Base-by-base conservation (phyloP, 257 asterid species). In the Craterostigma plantagineum region DNA sequence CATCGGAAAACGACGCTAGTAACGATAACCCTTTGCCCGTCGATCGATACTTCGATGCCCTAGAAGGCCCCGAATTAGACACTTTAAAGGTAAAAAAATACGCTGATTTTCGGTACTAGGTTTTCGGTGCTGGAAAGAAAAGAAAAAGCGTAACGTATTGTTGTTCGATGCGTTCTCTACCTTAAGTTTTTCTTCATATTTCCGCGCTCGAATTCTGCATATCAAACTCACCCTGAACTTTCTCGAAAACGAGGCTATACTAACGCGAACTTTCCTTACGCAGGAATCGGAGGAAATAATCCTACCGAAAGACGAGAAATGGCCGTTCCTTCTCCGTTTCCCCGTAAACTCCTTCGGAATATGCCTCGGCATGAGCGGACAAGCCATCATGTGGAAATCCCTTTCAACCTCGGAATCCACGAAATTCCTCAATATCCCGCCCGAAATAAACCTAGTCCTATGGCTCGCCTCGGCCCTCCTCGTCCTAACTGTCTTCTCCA, bases 351-450 rank as follows among this genome's bases (percentile, higher is more conserved):
- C 92, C 12, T 87, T 79, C 35, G 93, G 98, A 30, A 68, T 87
- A 49, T 76, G 91, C 18, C 83, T 87, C 1, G 98, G 98, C 0
- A 72, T 79, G n/a, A 61, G 98, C 59, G 82, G 98, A 69, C 98
- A 87, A 58, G 90, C 98, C 57, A 76, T 76, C n/a, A 62, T 87
- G 93, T 87, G 95, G 95, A 87, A 82, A 55, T 53, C 76, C 7
- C 63, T 87, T 3, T 64, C 93, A 0, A 40, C 74, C 16, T 73
- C 94, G 0, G 37, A 55, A 18, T 74, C 94, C 3, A 81, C 80
- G 0, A 35, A 56, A 16, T 87, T 56, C 68, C 93, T 87, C 17
- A 49, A 74, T 45, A 47, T 76, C 13, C 60, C 54, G 64, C 64
- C 58, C 9, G 41, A 71, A 10, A 54, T 72, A 34, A 82, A 82